phyloP scores from a whole-genome alignment of 176 grass and related monocot species.

The Rhynchospora breviuscula region DNA sequence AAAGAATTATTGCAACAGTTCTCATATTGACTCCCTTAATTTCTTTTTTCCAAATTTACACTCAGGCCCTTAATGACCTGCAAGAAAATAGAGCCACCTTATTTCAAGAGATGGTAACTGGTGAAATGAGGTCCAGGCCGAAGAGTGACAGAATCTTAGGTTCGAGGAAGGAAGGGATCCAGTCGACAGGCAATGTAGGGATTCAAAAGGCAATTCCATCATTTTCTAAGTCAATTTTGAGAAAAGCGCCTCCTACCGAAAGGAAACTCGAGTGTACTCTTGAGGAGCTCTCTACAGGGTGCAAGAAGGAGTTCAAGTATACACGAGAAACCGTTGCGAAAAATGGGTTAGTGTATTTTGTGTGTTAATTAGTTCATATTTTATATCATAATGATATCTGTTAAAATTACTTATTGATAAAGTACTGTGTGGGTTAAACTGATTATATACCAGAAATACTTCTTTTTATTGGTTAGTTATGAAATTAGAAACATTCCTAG shows the following conservation, averaged over 20 bases:
- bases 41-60: not conserved
- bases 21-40: not conserved
- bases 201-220: conserved; percentile 52
- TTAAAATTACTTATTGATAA: not conserved
- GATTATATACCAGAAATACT: not conserved
- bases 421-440: not conserved
- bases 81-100: conserved; percentile 60
- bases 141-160: conserved; percentile 16
- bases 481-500: not conserved
- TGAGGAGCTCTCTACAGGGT: conserved; percentile 83
- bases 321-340: conserved; percentile 66
- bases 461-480: not conserved
- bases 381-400: not conserved
- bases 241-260: conserved; percentile 74
- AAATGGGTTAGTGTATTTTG: conserved; percentile 45
- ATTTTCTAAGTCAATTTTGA: conserved; percentile 72
- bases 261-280: conserved; percentile 81
- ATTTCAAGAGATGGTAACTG: conserved; percentile 25
- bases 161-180: conserved; percentile 8
- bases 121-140: not conserved
- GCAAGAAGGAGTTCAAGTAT: conserved; percentile 85
- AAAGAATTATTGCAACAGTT: not conserved
- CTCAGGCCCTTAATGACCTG: conserved; percentile 62
- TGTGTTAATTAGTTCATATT: not conserved
- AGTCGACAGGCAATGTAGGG: conserved; percentile 26